Evolutionary conservation across 2,329 filamentous ascomycete species (phyloP), one percentile per base, ranked within the genome.

Genomic region (Fusarium musae): DNA sequence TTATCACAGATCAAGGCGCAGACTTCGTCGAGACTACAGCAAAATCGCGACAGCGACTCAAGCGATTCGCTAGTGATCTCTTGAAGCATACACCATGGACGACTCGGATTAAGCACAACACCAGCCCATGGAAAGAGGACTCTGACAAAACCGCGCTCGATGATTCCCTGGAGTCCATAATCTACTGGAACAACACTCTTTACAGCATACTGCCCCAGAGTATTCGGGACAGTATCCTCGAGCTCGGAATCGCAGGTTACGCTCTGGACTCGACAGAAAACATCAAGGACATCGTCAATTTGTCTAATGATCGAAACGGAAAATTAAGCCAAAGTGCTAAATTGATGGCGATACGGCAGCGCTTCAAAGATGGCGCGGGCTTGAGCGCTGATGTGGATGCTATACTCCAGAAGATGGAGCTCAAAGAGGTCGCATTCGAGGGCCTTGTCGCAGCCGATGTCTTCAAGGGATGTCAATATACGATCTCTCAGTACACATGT

Each of bases 1-100:
- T 26, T 4, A 5, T 36, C 0, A 5, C 40, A 11, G 37, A n/a
- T 9, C 13, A 2, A 1, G n/a, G 9, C 0, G 11, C 9, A 4
- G 40, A 65, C 3, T 6, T 63, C 0, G 9, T 5, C 0, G 47
- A 65, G 4, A 47, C 40, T 2, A 9, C 47, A 15, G 10, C 34
- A 13, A 63, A 54, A 10, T 42, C 63, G 1, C 42, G 40, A 47
- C 28, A 50, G 3, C 47, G 58, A 6, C 26, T 65, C 3, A 63
- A 63, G 3, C 49, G 36, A 6, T 54, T 65, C 10, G 63, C 63
- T 0, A 44, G 7, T 5, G 63, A 65, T 0, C 47, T 65, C 6
- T 2, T 63, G 3, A 63, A 17, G 19, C 63, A 63, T 9, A 63
- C 62, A 0, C 39, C 62, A 2, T 65, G 62, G 62, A 54, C 37